Conservation (phyloP, 352 stramenopile genomes). For the Halophytophthora polymorphica region DNA sequence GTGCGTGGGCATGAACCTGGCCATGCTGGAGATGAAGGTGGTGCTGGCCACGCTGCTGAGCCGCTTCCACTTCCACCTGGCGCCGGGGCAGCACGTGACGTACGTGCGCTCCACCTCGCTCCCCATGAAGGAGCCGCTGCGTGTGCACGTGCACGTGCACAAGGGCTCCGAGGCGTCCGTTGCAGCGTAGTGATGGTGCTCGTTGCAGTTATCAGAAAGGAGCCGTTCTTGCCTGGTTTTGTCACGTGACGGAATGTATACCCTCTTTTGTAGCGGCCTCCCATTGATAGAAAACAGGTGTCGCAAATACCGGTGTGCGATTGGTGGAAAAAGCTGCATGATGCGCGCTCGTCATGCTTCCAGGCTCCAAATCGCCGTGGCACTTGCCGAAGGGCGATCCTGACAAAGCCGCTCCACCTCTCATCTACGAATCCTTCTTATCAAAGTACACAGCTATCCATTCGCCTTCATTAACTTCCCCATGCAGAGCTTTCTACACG, state of each 20-base stretch:
- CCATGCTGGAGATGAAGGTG: conserved; percentile 58
- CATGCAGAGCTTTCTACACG: too few relatives aligned
- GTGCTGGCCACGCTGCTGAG: conserved; percentile 35
- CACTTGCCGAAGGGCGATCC: not conserved
- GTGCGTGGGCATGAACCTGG: conserved; percentile 52
- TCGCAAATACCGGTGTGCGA: not conserved
- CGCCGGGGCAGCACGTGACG: conserved; percentile 12
- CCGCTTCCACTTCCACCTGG: conserved; percentile 32
- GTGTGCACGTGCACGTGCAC: not conserved
- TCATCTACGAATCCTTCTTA: too few relatives aligned
- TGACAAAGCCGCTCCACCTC: too few relatives aligned
- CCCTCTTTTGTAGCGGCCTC: too few relatives aligned
- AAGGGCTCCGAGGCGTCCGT: too few relatives aligned
- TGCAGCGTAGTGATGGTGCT: conserved; percentile 24
- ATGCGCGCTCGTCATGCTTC: not conserved
- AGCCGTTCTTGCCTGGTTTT: too few relatives aligned
- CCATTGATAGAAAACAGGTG: too few relatives aligned
- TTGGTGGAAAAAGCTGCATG: conserved; percentile 1
- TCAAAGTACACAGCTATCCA: too few relatives aligned
- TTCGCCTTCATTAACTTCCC: too few relatives aligned
- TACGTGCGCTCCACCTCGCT: conserved; percentile 31
- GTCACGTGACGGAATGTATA: too few relatives aligned
- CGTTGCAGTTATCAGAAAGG: too few relatives aligned
- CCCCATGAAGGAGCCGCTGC: conserved; percentile 17
- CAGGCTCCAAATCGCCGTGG: not conserved